Conservation (phyloP, 139 green algal species). For the Ettlia oleoabundans region DNA sequence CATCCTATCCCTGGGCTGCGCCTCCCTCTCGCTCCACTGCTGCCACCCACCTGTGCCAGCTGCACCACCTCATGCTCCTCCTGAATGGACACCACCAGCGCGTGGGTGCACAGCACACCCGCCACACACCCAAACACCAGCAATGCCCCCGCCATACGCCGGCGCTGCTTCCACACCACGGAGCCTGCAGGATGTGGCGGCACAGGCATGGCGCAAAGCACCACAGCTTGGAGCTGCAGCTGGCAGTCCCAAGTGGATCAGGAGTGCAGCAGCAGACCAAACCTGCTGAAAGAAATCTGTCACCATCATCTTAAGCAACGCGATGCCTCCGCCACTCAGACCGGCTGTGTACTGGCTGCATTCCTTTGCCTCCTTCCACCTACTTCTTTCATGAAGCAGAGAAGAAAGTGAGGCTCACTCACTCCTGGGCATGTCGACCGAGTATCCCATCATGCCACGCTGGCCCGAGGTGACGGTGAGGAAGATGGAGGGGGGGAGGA, state of each 20-base stretch:
- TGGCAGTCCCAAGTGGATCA: too few species aligned
- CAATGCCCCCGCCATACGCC: conserved; percentile 63
- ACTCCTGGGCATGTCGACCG: conserved; percentile 23
- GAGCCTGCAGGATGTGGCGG: conserved; percentile 7
- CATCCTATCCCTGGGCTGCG: too few species aligned
- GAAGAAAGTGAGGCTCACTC: too few species aligned
- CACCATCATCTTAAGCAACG: too few species aligned
- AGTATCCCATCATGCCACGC: conserved; percentile 9
- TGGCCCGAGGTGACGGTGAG: conserved; percentile 40
- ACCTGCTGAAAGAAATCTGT: too few species aligned
- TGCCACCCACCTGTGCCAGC: too few species aligned
- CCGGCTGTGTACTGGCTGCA: not conserved
- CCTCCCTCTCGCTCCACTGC: too few species aligned
- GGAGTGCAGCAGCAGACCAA: too few species aligned
- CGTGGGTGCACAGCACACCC: conserved; percentile 76
- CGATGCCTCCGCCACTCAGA: too few species aligned
- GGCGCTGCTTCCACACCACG: conserved; percentile 36
- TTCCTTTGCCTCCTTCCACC: not conserved
- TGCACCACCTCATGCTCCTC: conserved; percentile 83
- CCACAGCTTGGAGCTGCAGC: not conserved
- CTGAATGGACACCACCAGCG: conserved; percentile 65
- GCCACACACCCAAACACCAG: conserved; percentile 75
- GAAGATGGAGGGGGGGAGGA: conserved; percentile 74
- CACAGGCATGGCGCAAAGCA: not conserved
- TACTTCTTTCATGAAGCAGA: not conserved